Evolutionary conservation across 108 stramenopile species (phyloP).

Genomic region (Craspedostauros australis): DNA sequence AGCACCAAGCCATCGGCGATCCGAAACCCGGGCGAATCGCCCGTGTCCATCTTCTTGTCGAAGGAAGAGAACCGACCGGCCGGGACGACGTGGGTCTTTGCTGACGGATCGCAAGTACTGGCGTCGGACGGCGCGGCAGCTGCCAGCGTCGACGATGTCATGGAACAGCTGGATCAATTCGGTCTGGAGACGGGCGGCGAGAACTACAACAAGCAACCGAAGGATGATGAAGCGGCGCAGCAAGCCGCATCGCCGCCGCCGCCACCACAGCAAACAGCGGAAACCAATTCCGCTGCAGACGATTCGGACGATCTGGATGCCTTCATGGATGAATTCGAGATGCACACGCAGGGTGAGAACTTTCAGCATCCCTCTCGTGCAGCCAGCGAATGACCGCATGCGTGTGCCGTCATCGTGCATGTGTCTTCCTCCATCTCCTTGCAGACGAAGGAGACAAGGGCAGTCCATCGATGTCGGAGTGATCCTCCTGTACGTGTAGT

Average conservation of each 20-base stretch:
- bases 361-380: slow-evolving; percentile 40
- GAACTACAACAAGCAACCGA: slow-evolving; percentile 36
- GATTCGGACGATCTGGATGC: slow-evolving; percentile 65
- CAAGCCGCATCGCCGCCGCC: slow-evolving; percentile 3
- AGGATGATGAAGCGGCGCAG: no score
- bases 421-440: no score
- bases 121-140: slow-evolving; percentile 25
- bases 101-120: slow-evolving; percentile 67
- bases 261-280: slow-evolving; percentile 1
- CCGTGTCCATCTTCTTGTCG: slow-evolving; percentile 42
- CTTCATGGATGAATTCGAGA: slow-evolving; percentile 85
- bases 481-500: no score
- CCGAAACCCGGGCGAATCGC: slow-evolving; percentile 40
- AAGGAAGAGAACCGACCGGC: slow-evolving; percentile 55
- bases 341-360: slow-evolving; percentile 73
- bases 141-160: slow-evolving; percentile 34
- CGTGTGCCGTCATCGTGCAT: no score
- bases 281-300: slow-evolving; percentile 20
- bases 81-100: slow-evolving; percentile 87
- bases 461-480: no score
- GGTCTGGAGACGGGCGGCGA: slow-evolving; percentile 66
- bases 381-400: no score
- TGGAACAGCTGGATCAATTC: slow-evolving; percentile 70
- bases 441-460: no score
- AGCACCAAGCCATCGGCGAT: slow-evolving; percentile 6